A percentile compares a stretch with the other conserved stretches of the same genome.
These are phyloP conservation scores for Solanum etuberosum DNA, from an alignment of 257 asterid genomes.

Conservation along the genomic window DNA sequence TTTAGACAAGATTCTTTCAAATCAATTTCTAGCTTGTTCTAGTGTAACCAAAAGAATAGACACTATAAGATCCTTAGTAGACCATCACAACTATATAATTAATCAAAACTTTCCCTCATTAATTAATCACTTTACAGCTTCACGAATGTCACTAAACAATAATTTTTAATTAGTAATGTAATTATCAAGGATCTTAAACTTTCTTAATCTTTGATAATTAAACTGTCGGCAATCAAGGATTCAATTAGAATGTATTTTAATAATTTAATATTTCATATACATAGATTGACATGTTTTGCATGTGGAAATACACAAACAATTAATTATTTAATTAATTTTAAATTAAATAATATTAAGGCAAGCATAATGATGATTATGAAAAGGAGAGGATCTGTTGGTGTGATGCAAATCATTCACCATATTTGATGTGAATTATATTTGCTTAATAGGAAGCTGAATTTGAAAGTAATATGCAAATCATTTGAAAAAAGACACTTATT, in stretches of 20 bases:
- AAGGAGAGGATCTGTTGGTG: constrained; percentile 16
- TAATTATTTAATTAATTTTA: not conserved
- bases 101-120: not conserved
- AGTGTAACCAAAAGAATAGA: not conserved
- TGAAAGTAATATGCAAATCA: constrained; percentile 63
- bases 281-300: constrained; percentile 2
- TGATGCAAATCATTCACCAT: constrained; percentile 65
- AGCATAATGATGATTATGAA: not conserved
- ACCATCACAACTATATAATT: not conserved
- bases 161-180: not conserved
- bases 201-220: not conserved
- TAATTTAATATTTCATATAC: not conserved
- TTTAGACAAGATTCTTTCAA: not conserved
- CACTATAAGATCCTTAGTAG: not conserved
- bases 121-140: not conserved
- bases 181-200: not conserved
- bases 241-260: not conserved
- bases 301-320: not conserved
- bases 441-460: constrained; percentile 59
- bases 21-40: not conserved
- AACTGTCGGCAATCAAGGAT: not conserved
- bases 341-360: not conserved
- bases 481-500: constrained; percentile 8
- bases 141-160: not conserved
- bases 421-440: constrained; percentile 43